phyloP scores from a whole-genome alignment of 495 filamentous ascomycete genomes.

The Tuber magnatum region DNA sequence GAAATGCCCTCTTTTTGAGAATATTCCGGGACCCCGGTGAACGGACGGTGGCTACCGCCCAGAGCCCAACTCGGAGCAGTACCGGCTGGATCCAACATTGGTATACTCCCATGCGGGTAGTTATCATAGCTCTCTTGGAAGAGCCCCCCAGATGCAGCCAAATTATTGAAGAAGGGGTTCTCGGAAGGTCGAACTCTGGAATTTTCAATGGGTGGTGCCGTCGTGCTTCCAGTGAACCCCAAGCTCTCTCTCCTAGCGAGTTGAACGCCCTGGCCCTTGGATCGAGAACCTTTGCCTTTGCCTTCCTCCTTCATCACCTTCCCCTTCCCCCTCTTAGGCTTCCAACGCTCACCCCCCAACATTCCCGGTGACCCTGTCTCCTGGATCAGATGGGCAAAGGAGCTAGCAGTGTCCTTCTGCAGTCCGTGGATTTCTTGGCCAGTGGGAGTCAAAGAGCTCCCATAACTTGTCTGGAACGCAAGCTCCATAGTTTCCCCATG shows the following conservation, averaged over 20 bases:
- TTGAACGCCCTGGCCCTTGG: background rate
- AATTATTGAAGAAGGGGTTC: background rate
- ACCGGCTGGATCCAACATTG: background rate
- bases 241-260: too few species aligned
- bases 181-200: background rate
- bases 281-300: background rate
- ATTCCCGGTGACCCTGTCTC: background rate
- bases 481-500: background rate
- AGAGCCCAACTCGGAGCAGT: background rate
- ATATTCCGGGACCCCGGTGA: background rate
- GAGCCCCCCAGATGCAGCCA: background rate
- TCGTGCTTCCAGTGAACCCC: background rate
- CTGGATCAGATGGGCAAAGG: background rate
- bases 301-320: background rate
- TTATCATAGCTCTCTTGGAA: background rate
- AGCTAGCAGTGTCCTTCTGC: background rate
- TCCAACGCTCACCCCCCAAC: slow-evolving; percentile 8
- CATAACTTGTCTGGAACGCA: background rate
- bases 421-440: background rate
- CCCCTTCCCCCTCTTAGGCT: background rate
- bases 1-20: background rate
- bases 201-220: background rate
- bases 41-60: background rate
- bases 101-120: background rate
- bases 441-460: background rate